Percentiles rank a stretch among this genome's conserved stretches.
These are phyloP conservation scores for Podaxis sp. DNA, from an alignment of 768 basidiomycete genomes.

Conservation along the genomic window DNA sequence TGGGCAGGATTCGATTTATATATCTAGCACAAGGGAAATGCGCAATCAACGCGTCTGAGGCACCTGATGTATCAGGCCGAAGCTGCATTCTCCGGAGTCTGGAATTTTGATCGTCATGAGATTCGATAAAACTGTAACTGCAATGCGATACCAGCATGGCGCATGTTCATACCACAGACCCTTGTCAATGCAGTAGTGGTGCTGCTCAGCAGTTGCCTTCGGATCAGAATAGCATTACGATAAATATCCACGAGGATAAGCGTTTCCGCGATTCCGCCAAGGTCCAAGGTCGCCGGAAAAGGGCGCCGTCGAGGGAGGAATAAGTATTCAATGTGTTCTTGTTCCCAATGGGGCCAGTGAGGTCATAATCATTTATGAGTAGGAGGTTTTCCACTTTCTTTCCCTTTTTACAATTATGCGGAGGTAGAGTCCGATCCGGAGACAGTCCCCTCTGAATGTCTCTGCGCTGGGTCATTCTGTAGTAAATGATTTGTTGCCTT, in stretches of 20 bases:
- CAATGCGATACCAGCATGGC: slow-evolving; percentile 11
- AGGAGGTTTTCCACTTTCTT: neutral
- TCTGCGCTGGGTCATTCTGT: neutral
- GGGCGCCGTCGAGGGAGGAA: neutral
- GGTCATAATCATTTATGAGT: neutral
- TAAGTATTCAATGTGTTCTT: neutral
- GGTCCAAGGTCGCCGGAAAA: neutral
- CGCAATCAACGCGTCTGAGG: slow-evolving; percentile 10
- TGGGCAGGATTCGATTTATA: slow-evolving; percentile 8
- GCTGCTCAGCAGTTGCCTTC: neutral
- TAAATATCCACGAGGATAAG: slow-evolving; percentile 7
- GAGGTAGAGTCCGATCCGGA: slow-evolving; percentile 5
- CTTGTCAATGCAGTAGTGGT: slow-evolving; percentile 1
- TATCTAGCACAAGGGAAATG: slow-evolving; percentile 15
- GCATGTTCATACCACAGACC: neutral
- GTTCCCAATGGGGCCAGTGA: slow-evolving; percentile 3
- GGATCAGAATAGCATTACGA: slow-evolving; percentile 7
- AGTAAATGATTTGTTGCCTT: neutral
- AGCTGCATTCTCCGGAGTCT: slow-evolving; percentile 12
- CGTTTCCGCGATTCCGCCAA: slow-evolving; percentile 4
- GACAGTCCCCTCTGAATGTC: neutral
- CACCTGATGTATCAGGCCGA: slow-evolving; percentile 10
- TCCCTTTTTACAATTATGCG: neutral
- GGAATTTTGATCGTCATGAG: slow-evolving; percentile 12
- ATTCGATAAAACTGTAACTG: slow-evolving; percentile 7